Conservation (phyloP, 2,329 filamentous ascomycete genomes). For the Paecilomyces dactylethromorphus region DNA sequence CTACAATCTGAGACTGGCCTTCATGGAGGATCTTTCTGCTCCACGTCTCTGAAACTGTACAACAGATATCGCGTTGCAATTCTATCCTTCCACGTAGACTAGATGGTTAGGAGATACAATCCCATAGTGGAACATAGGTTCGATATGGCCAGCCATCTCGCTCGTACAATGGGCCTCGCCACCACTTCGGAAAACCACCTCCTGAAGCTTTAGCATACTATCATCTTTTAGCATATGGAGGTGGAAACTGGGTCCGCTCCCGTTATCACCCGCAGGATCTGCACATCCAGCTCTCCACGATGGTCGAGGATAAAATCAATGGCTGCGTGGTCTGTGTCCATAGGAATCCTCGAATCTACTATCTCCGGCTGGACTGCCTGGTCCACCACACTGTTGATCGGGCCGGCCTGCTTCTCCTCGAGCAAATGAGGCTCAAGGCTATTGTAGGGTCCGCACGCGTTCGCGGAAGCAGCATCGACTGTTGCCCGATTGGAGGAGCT, state of each 20-base stretch:
- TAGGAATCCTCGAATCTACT: neutral
- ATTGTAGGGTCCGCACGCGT: neutral
- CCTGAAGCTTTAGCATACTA: neutral
- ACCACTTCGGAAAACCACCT: neutral
- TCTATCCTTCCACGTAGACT: neutral
- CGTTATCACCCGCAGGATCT: neutral
- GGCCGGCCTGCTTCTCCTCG: neutral
- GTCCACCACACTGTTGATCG: neutral
- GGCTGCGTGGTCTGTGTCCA: neutral
- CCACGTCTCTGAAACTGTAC: neutral
- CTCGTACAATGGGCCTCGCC: neutral
- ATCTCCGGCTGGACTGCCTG: neutral
- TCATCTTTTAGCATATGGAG: neutral
- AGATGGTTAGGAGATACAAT: neutral
- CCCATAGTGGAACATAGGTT: neutral
- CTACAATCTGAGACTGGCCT: neutral
- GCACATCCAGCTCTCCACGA: neutral
- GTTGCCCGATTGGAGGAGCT: neutral
- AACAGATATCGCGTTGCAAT: neutral
- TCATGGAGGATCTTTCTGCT: neutral
- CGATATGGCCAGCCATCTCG: neutral
- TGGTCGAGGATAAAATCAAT: neutral
- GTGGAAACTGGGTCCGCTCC: neutral
- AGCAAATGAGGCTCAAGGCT: neutral
- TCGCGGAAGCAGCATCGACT: neutral